Conservation (phyloP, 352 stramenopile species). For the Globisporangium spinosum region DNA sequence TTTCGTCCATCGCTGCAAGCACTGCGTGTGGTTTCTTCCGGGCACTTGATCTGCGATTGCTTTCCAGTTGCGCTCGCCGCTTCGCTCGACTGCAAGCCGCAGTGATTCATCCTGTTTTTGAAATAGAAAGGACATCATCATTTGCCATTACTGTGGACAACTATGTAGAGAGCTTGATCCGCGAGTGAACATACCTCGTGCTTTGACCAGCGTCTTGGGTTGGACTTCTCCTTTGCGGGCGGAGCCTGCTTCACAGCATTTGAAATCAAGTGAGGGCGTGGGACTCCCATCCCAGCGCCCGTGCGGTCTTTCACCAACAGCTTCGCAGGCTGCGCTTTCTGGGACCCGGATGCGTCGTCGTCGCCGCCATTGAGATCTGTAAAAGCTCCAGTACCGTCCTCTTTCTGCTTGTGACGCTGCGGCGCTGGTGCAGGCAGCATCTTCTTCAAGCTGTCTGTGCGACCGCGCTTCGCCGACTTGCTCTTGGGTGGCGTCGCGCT, state of each 20-base stretch:
- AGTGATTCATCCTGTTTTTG: conserved; percentile 69
- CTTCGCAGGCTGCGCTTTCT: conserved; percentile 33
- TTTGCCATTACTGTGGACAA: neutral
- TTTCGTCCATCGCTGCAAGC: conserved; percentile 92
- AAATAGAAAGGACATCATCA: neutral
- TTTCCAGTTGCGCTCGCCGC: conserved; percentile 87
- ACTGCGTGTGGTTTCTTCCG: conserved; percentile 91
- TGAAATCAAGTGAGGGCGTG: conserved; percentile 63
- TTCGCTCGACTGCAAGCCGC: conserved; percentile 77
- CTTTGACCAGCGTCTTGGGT: conserved; percentile 80
- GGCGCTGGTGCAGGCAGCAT: conserved; percentile 59
- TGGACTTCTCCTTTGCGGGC: conserved; percentile 83
- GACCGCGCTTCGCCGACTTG: conserved; percentile 76
- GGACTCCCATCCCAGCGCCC: conserved; percentile 67
- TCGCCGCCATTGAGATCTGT: neutral
- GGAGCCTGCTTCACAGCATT: conserved; percentile 76
- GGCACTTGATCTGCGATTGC: conserved; percentile 90
- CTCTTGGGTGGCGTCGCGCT: conserved; percentile 8
- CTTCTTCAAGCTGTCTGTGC: conserved; percentile 82
- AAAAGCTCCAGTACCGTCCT: conserved; percentile 12
- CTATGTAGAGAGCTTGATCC: neutral
- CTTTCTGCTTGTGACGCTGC: conserved; percentile 61
- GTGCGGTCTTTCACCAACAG: conserved; percentile 78
- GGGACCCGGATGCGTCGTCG: conserved; percentile 5
- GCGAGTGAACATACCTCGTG: conserved; percentile 33